Conservation (phyloP, 805 yeast genomes). For the Pachysolen tannophilus region DNA sequence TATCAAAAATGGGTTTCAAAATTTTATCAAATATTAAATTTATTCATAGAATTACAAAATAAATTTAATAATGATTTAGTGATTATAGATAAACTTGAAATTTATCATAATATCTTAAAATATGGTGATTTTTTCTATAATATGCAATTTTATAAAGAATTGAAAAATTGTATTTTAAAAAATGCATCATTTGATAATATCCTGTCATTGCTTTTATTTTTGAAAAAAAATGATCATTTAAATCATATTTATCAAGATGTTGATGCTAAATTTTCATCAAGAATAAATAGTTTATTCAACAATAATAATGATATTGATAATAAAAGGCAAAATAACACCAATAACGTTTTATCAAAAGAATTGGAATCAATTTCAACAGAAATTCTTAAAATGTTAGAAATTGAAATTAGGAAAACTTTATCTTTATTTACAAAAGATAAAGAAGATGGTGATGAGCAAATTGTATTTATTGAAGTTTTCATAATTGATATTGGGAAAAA, state of each 20-base stretch:
- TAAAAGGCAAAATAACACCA: conserved; percentile 1
- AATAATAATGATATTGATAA: neutral
- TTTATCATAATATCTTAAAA: conserved; percentile 3
- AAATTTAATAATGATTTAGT: neutral
- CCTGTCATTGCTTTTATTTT: too few species aligned
- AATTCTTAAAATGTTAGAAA: conserved; percentile 1
- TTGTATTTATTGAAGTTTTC: conserved; percentile 33
- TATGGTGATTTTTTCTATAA: conserved; percentile 1
- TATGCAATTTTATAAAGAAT: conserved; percentile 4
- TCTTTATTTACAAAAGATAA: too few species aligned
- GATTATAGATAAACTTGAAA: conserved; percentile 2
- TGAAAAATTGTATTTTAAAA: neutral
- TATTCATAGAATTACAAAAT: conserved; percentile 1
- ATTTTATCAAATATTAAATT: conserved; percentile 5
- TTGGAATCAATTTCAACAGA: conserved; percentile 1
- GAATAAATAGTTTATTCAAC: neutral
- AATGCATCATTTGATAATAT: neutral
- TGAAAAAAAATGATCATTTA: conserved; percentile 3
- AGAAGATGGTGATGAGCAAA: conserved; percentile 4
- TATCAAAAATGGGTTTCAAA: conserved; percentile 1
- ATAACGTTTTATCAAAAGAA: neutral
- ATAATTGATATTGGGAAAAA: conserved; percentile 20
- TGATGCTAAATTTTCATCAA: too few species aligned
- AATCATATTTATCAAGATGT: neutral
- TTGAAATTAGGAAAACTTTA: neutral